Percentiles rank a stretch among this genome's conserved stretches.
Conservation (phyloP, 805 yeast species). For the Pichia eremophila region DNA sequence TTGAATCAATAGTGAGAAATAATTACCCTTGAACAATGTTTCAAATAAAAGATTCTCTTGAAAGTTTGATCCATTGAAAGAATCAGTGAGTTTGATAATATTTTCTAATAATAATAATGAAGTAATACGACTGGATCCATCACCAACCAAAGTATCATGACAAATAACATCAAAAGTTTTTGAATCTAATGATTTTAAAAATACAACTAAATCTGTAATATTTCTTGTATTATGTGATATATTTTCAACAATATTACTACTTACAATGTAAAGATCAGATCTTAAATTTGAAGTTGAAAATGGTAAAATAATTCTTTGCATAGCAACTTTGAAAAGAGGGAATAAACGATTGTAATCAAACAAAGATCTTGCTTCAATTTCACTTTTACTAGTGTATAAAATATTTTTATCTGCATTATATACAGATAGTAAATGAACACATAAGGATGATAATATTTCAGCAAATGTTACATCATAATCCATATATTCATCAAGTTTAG, state of each 20-base stretch:
- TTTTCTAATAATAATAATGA: conserved; percentile 65
- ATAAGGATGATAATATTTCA: conserved; percentile 66
- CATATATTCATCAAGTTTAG: conserved; percentile 67
- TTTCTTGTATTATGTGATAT: conserved; percentile 33
- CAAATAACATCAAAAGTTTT: conserved; percentile 56
- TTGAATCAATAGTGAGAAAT: conserved; percentile 54
- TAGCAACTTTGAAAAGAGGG: conserved; percentile 63
- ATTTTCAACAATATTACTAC: conserved; percentile 54
- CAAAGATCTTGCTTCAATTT: conserved; percentile 24
- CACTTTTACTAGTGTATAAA: conserved; percentile 20
- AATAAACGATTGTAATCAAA: conserved; percentile 46
- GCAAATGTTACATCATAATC: conserved; percentile 58
- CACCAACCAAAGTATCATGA: conserved; percentile 72
- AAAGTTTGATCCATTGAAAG: conserved; percentile 45
- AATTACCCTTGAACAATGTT: conserved; percentile 53
- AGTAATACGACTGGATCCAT: conserved; percentile 65
- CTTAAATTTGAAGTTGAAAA: conserved; percentile 58
- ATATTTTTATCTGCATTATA: conserved; percentile 38
- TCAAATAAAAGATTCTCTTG: conserved; percentile 50
- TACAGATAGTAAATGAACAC: conserved; percentile 59
- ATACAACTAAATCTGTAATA: conserved; percentile 40
- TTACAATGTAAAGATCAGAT: conserved; percentile 69
- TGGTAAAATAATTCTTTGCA: conserved; percentile 65
- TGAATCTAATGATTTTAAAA: conserved; percentile 49
- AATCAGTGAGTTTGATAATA: conserved; percentile 28